phyloP scores from a whole-genome alignment of 139 green algal genomes.

The Coelastrella sp. region DNA sequence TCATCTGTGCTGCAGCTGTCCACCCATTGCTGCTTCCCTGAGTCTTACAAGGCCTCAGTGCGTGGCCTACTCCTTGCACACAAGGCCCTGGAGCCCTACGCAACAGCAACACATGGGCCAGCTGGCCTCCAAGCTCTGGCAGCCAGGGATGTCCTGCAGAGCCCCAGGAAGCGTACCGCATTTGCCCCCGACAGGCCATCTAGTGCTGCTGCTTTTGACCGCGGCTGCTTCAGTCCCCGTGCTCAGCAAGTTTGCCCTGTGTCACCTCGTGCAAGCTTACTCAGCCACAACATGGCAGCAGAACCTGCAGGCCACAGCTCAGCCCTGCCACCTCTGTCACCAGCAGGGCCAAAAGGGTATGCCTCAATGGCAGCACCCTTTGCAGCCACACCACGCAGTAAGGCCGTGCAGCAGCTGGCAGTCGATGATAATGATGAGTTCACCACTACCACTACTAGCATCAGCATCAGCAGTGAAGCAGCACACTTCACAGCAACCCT shows the following conservation, averaged over 20 bases:
- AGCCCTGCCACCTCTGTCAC: not conserved
- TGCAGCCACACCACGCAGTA: not conserved
- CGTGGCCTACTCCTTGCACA: conserved; percentile 52
- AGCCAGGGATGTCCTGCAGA: not conserved
- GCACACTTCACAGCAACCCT: conserved; percentile 31
- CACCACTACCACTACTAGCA: conserved; percentile 11
- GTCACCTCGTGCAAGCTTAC: not conserved
- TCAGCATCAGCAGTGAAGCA: conserved; percentile 42
- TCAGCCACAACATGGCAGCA: not conserved
- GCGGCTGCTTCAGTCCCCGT: not conserved
- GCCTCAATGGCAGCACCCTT: not conserved
- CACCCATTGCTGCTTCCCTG: conserved; percentile 53
- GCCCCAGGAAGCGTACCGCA: not conserved
- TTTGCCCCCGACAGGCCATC: not conserved
- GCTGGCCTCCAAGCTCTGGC: not conserved
- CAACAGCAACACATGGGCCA: not conserved
- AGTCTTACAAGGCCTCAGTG: conserved; percentile 19
- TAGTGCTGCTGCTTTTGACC: not conserved
- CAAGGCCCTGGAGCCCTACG: conserved; percentile 24
- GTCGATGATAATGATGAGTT: not conserved
- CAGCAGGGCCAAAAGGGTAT: not conserved
- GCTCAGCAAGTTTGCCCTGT: not conserved
- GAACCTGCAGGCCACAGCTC: not conserved
- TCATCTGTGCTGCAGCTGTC: conserved; percentile 12
- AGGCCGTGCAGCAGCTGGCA: not conserved